Conservation (phyloP, 75 land plant species). For the Picea glauca region DNA sequence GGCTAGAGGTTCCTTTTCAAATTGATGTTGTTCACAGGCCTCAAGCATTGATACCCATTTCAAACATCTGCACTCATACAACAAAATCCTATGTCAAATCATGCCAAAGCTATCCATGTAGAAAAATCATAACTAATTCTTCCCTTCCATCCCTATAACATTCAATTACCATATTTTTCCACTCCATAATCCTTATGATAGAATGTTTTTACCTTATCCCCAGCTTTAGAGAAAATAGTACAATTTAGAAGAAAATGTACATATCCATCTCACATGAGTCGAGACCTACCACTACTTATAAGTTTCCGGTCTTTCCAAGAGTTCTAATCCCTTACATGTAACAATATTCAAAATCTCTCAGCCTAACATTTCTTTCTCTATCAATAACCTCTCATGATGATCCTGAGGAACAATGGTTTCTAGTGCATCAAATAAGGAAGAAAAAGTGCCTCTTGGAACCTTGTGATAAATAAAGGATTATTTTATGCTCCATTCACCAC, state of each 20-base stretch:
- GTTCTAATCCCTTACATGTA: slow-evolving; percentile 80
- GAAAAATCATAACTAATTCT: slow-evolving; percentile 46
- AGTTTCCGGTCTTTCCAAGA: slow-evolving; percentile 82
- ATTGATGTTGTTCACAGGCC: no score
- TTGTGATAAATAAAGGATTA: slow-evolving; percentile 71
- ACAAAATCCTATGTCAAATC: no score
- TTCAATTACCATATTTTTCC: slow-evolving; percentile 66
- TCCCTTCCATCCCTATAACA: slow-evolving; percentile 90
- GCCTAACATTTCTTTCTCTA: slow-evolving; percentile 60
- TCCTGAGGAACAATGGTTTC: slow-evolving; percentile 49
- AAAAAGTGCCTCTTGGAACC: slow-evolving; percentile 78
- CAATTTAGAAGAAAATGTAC: slow-evolving; percentile 40
- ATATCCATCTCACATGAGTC: slow-evolving; percentile 64
- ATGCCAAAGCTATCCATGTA: no score
- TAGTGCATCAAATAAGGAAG: slow-evolving; percentile 64
- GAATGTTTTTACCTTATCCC: slow-evolving; percentile 21
- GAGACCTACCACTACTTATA: slow-evolving; percentile 92
- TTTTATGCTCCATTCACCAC: slow-evolving; percentile 64
- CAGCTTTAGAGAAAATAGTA: slow-evolving; percentile 29
- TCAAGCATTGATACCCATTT: no score
- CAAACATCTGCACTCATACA: no score
- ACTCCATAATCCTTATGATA: slow-evolving; percentile 72
- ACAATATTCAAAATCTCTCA: slow-evolving; percentile 67
- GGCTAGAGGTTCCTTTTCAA: no score
- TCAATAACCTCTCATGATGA: slow-evolving; percentile 36